Base-by-base conservation (phyloP, 768 basidiomycete genomes). In the Pholiota conissans region DNA sequence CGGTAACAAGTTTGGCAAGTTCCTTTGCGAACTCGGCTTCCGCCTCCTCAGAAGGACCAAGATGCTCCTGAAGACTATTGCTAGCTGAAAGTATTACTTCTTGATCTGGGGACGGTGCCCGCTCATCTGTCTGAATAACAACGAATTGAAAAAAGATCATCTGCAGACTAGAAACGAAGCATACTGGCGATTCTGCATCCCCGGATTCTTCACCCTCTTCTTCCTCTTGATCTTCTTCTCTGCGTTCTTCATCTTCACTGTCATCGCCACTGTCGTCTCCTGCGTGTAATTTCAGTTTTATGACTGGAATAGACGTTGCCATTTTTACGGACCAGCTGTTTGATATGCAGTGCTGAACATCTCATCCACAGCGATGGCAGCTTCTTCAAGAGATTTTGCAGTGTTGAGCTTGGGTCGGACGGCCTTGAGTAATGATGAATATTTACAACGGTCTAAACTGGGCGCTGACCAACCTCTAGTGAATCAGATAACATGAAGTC, bases 401-500 rank as follows among this genome's bases (percentile, higher is more conserved):
- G 85, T 74, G 29, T 76, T 71, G 39, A 91, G 69, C 64, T 92
- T 95, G 0, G 96, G 95, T 57, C 95, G 82, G n/a, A 98, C 78
- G 49, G 90, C 89, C 92, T n/a, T 95, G 40, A 28, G 28, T 35
- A 54, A 32, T 37, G 16, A 28, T 51, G 61, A 52, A 37, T 45
- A 29, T n/a, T n/a, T n/a, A 29, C 49, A 34, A 7, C 14, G 27
- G 3, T 48, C 30, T 13, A 7, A 8, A 47, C n/a, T 24, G 32
- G 9, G 40, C 40, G 37, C 20, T 48, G 39, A 24, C 74, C 63
- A 61, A 93, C 93, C 76, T 98, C 95, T 8, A 99, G 72, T 1
- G 96, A 97, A 71, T 99, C 97, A 0, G 86, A 85, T 6, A 97
- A 71, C 93, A 98, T 96, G 73, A 98, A 99, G 52, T 97, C 95